Evolutionary conservation across 306 rosid species (phyloP).

Genomic region (Fagus sylvatica): DNA sequence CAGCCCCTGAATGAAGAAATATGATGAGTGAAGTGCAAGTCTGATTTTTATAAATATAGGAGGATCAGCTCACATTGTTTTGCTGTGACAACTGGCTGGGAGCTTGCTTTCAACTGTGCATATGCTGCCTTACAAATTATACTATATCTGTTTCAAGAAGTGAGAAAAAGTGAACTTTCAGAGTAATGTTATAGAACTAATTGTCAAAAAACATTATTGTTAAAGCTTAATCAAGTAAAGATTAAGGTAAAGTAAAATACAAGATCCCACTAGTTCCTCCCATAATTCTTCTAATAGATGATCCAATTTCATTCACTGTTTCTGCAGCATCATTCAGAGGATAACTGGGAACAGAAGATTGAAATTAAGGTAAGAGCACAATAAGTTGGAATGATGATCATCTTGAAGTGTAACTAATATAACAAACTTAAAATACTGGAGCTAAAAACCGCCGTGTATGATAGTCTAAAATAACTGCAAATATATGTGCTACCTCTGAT

Average conservation of each 20-base stretch:
- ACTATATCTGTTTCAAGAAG: constrained; percentile 50
- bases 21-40: constrained; percentile 18
- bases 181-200: background rate
- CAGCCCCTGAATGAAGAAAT: constrained; percentile 69
- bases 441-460: background rate
- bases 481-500: background rate
- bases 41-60: constrained; percentile 16
- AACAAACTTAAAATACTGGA: constrained; percentile 1
- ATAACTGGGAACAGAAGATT: constrained; percentile 57
- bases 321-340: constrained; percentile 92
- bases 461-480: constrained; percentile 1
- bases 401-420: constrained; percentile 2
- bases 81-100: constrained; percentile 43
- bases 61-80: constrained; percentile 63
- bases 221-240: constrained; percentile 24
- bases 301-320: constrained; percentile 81
- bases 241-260: constrained; percentile 43
- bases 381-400: constrained; percentile 25
- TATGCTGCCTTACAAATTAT: constrained; percentile 84
- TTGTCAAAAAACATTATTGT: constrained; percentile 7
- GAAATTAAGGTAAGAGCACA: constrained; percentile 31
- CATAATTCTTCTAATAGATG: constrained; percentile 79
- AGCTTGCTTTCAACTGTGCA: constrained; percentile 58
- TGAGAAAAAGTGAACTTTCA: background rate
- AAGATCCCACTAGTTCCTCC: constrained; percentile 97